Evolutionary conservation across 805 yeast genomes (phyloP), one percentile per base, ranked within the genome.

Genomic region (Cyberlindnera galapagoensis): DNA sequence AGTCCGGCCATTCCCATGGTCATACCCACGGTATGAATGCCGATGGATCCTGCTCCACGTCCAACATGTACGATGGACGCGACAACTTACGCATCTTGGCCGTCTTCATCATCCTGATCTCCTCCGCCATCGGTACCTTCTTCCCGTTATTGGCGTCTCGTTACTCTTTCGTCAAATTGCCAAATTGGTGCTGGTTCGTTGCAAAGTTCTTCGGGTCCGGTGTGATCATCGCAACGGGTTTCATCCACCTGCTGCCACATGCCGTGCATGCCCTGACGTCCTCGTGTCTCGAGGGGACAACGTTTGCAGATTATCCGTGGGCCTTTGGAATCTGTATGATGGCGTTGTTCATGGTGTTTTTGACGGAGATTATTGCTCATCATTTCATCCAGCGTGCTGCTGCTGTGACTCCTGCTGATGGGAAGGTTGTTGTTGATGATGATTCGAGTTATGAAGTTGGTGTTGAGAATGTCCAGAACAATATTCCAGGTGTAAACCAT

Each of bases 201-300:
- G 76, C 83, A 30, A 81, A 80, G 48, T 81, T 69, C 56, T 83
- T 83, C 51, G 94, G 94, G 39, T 78, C 88, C 3, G 94, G 94
- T 34, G 90, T 83, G 29, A 83, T 83, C 47, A 68, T 83, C 9
- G 83, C 90, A 10, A 83, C 94, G 1, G 84, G 88, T 0, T 80
- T 83, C 46, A 75, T 83, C 20, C 94, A 83, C 59, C 60, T 83
- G 39, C 56, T 83, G 38, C 66, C 72, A 40, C 90, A 86, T 0
- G 90, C 92, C 4, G 55, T 64, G 36, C 81, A 77, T 9, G 65
- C 73, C 3, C 60, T 82, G 28, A 49, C 65, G 1, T 49, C 69
- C 28, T 69, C 60, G 8, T 82, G 92, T 59, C 62, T 82, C 18
- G 81, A 83, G 9, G 78, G 75, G 21, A 67, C 69, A 0, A 72